phyloP scores from a whole-genome alignment of 805 yeast species.

The Wickerhamiella musiphila region DNA sequence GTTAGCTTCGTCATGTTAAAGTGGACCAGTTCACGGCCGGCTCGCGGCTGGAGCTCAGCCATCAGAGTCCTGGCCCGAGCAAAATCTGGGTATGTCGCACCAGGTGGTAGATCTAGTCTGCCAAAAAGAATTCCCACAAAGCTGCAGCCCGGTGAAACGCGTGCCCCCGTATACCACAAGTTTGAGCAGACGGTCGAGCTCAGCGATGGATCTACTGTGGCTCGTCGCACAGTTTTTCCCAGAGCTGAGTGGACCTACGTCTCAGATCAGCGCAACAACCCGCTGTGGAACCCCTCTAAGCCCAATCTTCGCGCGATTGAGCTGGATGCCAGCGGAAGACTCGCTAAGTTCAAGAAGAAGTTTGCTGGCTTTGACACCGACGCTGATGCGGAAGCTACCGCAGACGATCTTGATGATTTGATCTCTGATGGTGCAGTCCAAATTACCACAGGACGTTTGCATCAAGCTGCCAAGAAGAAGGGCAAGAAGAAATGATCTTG shows the following conservation, averaged over 20 bases:
- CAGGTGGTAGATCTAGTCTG: constrained; percentile 14
- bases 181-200: constrained; percentile 80
- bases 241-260: constrained; percentile 72
- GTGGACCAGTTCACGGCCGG: no score
- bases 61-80: constrained; percentile 2
- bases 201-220: constrained; percentile 83
- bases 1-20: no score
- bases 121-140: constrained; percentile 16
- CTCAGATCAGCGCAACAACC: constrained; percentile 72
- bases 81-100: constrained; percentile 15
- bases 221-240: constrained; percentile 74
- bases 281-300: constrained; percentile 79
- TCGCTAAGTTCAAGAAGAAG: constrained; percentile 26
- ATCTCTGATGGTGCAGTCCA: constrained; percentile 16
- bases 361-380: constrained; percentile 15
- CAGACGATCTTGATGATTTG: constrained; percentile 12
- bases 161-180: constrained; percentile 86
- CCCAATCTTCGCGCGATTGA: constrained; percentile 58
- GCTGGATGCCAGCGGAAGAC: constrained; percentile 69
- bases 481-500: constrained; percentile 12
- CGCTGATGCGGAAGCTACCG: neutral
- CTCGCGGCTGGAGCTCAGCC: no score
- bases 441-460: constrained; percentile 13
- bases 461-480: constrained; percentile 8
- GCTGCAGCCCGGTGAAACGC: constrained; percentile 49